A percentile compares a stretch with the other conserved stretches of the same genome.
Evolutionary conservation across 345 rosid species (phyloP).

Genomic region (Schrenkiella parvula): DNA sequence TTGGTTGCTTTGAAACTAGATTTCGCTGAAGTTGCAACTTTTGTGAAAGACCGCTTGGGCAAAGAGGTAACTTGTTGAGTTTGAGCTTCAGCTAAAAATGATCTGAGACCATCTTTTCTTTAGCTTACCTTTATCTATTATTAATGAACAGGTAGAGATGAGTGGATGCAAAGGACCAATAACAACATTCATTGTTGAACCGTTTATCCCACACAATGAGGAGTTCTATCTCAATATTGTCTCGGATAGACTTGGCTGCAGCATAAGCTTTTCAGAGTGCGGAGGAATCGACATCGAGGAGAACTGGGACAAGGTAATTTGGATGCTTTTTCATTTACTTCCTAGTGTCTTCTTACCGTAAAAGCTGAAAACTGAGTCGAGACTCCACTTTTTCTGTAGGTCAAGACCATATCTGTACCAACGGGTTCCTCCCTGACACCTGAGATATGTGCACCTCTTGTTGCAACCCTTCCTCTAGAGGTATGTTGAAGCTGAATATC

Average conservation of each 20-base stretch:
- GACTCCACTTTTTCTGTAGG: slow-evolving; percentile 38
- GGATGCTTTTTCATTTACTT: neutral
- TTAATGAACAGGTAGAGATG: slow-evolving; percentile 99
- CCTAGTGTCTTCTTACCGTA: neutral
- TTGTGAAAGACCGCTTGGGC: slow-evolving; percentile 82
- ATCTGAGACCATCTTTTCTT: neutral
- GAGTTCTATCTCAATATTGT: slow-evolving; percentile 93
- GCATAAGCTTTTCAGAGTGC: slow-evolving; percentile 93
- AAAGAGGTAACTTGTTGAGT: slow-evolving; percentile 52
- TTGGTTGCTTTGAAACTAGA: slow-evolving; percentile 80
- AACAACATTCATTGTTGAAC: slow-evolving; percentile 91
- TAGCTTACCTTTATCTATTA: too few species aligned
- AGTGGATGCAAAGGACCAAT: slow-evolving; percentile 92
- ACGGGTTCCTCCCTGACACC: slow-evolving; percentile 60
- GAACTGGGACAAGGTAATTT: slow-evolving; percentile 90
- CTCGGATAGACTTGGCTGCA: slow-evolving; percentile 83
- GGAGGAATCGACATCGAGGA: slow-evolving; percentile 98
- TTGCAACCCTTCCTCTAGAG: slow-evolving; percentile 94
- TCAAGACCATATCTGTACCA: slow-evolving; percentile 75
- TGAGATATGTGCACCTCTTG: slow-evolving; percentile 79
- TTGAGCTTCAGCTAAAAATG: neutral
- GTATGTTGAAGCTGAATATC: slow-evolving; percentile 37
- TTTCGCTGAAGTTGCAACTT: slow-evolving; percentile 63
- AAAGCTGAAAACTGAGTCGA: neutral
- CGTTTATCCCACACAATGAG: slow-evolving; percentile 82